Base-by-base conservation (phyloP, 495 filamentous ascomycete genomes). In the Xylaria telfairii region DNA sequence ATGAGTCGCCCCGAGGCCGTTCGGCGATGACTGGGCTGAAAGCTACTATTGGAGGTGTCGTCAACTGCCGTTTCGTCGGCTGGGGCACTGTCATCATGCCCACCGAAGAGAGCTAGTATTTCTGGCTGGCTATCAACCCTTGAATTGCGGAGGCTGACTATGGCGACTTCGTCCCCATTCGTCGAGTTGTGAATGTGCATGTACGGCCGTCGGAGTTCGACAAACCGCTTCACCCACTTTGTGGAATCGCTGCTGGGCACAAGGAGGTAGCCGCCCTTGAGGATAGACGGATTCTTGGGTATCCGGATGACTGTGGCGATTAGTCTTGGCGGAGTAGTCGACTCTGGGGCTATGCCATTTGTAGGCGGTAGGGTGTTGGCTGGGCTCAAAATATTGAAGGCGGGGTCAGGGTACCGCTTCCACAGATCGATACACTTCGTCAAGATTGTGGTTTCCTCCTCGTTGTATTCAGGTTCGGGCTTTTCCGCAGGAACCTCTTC, bases 131-230 rank as follows among this genome's bases (percentile, higher is more conserved):
- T 90, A 75, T 99, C 96, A 49, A 98, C 91, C 39, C 95, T 86
- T 9, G 92, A 87, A 77, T 96, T 94, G 54, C 90, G 86, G 47
- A 99, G 86, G 74, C 93, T 94, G 72, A 98, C 93, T 24, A 94
- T 90, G 54, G 90, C 92, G 61, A 97, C 87, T 78, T 98, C 96
- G 74, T 98, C 95, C 19, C 95, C 94, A 19, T 94, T 92, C 2
- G 89, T 90, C 2, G 92, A 89, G 34, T 87, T 89, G 80, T 98
- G 91, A 51, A 98, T 87, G 76, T 98, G 94, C 68, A 99, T 84
- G 75, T 98, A 99, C 7, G 96, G 96, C 49, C 91, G 89, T 30
- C 96, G 90, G 37, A 99, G 89, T 76, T 99, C 96, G 59, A 97
- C 93, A 76, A 95, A 97, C 51, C 95, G 92, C 71, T 94, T 93